Evolutionary conservation across 352 stramenopile species (phyloP).

Genomic region (Phytophthora macrochlamydospora): DNA sequence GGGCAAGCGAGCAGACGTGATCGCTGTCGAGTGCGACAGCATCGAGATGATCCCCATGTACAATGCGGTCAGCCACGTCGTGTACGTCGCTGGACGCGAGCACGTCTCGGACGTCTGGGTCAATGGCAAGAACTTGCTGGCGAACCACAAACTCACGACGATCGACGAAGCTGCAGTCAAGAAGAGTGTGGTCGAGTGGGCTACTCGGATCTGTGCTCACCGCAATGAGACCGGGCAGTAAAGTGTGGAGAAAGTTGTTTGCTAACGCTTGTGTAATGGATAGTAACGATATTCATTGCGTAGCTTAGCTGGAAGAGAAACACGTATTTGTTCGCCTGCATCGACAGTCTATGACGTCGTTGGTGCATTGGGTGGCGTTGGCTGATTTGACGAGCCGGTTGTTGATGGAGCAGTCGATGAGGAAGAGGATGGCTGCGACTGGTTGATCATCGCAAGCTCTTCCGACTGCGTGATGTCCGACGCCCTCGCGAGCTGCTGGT

Average conservation of each 20-base stretch:
- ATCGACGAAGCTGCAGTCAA: conserved; percentile 73
- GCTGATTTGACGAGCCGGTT: not conserved
- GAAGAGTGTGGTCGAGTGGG: conserved; percentile 62
- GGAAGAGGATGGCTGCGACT: not conserved
- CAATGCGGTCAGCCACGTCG: conserved; percentile 85
- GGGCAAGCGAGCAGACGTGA: conserved; percentile 86
- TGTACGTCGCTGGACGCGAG: conserved; percentile 83
- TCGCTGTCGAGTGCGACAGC: conserved; percentile 77
- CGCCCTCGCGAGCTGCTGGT: conserved; percentile 23
- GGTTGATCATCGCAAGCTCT: conserved; percentile 19
- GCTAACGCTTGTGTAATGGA: not conserved
- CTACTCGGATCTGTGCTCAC: conserved; percentile 58
- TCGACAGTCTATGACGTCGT: not conserved
- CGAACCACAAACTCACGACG: conserved; percentile 72
- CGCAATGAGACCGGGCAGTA: conserved; percentile 58
- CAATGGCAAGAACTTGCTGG: conserved; percentile 81
- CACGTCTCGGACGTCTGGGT: conserved; percentile 93
- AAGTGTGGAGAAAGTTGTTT: conserved; percentile 14
- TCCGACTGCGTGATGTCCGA: conserved; percentile 25
- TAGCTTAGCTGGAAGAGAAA: not conserved
- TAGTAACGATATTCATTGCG: too few species aligned
- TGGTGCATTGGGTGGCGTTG: not conserved
- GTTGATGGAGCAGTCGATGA: conserved; percentile 6
- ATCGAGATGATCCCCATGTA: conserved; percentile 91
- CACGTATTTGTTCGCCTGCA: not conserved